phyloP scores from a whole-genome alignment of 768 basidiomycete genomes.

The Russula ochroleuca region DNA sequence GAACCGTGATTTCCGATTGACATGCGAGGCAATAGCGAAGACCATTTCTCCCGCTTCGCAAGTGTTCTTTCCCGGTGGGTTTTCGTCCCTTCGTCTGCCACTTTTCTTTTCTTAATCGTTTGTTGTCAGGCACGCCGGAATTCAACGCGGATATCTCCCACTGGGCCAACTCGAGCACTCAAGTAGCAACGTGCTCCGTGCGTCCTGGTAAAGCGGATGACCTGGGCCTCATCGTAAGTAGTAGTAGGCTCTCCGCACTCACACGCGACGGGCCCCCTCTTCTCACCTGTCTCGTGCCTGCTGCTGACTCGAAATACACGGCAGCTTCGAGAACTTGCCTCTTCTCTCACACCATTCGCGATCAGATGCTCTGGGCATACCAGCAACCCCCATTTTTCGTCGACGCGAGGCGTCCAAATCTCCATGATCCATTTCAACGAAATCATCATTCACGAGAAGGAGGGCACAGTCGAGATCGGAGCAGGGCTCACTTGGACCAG shows the following conservation, averaged over 20 bases:
- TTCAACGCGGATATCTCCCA: constrained; percentile 23
- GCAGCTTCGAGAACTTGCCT: background rate
- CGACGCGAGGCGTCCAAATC: constrained; percentile 30
- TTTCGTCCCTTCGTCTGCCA: no score
- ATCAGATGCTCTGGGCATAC: constrained; percentile 30
- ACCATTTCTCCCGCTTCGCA: no score
- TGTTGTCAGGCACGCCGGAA: background rate
- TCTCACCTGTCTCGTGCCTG: no score
- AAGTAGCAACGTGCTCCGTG: constrained; percentile 22
- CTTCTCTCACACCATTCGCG: constrained; percentile 5
- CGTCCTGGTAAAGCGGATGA: constrained; percentile 21
- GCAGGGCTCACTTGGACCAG: constrained; percentile 29
- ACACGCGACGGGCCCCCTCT: no score
- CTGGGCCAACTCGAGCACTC: constrained; percentile 21
- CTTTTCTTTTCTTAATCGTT: no score
- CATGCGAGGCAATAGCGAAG: no score
- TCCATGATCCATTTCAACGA: constrained; percentile 24
- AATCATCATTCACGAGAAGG: constrained; percentile 7
- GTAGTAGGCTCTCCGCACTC: background rate
- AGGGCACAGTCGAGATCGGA: constrained; percentile 19
- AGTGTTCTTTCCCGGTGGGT: no score
- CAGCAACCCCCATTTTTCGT: constrained; percentile 28
- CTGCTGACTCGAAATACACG: no score
- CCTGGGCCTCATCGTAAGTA: constrained; percentile 20
- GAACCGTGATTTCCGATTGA: no score